Conservation (phyloP, 1,284 basidiomycete genomes). For the Porodaedalea pini region DNA sequence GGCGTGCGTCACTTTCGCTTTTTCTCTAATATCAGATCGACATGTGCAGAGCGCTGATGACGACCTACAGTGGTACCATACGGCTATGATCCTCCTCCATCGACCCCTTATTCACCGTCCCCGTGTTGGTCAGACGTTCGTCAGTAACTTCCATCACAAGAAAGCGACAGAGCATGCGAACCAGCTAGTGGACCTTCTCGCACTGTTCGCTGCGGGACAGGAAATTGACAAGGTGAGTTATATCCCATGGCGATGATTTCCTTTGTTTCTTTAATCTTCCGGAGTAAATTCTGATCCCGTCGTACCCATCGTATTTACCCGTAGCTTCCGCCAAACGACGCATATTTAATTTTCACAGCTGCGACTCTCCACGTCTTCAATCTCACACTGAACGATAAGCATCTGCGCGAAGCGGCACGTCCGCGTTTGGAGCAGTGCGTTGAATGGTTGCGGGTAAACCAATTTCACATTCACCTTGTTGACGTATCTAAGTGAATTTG, state of each 20-base stretch:
- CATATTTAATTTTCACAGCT: conserved; percentile 21
- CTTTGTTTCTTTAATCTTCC: not conserved
- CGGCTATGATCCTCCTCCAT: conserved; percentile 21
- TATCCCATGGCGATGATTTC: not conserved
- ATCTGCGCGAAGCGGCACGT: conserved; percentile 14
- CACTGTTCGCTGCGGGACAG: conserved; percentile 17
- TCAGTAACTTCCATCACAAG: conserved; percentile 18
- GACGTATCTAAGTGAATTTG: not conserved
- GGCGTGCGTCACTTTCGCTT: conserved; percentile 12
- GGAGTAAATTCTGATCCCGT: not conserved
- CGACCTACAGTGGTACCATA: conserved; percentile 19
- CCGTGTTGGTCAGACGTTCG: conserved; percentile 15
- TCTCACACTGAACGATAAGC: conserved; percentile 13
- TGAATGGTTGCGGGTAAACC: conserved; percentile 20
- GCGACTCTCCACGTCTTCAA: conserved; percentile 20
- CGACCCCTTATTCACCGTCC: conserved; percentile 17
- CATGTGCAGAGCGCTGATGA: not conserved
- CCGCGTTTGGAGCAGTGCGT: conserved; percentile 18
- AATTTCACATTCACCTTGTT: not conserved
- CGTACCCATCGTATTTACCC: not conserved
- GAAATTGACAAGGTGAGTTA: conserved; percentile 18
- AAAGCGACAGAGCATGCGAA: conserved; percentile 21
- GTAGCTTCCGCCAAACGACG: conserved; percentile 22
- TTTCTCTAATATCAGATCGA: not conserved
- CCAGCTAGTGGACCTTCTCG: conserved; percentile 19